Evolutionary conservation across 75 land plant genomes (phyloP), one percentile per base, ranked within the genome.

Genomic region (Selaginella tamariscina): DNA sequence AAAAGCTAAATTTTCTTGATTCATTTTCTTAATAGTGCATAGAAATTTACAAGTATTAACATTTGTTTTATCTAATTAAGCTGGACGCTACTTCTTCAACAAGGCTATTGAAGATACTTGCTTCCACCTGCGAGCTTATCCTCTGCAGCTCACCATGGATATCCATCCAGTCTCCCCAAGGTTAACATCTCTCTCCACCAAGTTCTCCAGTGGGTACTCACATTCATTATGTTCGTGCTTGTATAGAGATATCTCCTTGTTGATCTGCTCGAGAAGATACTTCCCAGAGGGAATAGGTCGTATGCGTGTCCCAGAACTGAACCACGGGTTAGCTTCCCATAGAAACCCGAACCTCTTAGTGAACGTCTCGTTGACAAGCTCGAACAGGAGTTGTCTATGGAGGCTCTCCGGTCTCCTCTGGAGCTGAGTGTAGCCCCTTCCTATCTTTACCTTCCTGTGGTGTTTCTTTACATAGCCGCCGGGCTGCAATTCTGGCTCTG

Each of bases 351-450:
- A 39, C 49, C 15, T 74, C 63, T 79, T 74, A 29, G 65, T 1
- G 27, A 91, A 78, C 32, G 78, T 77, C 70, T 91, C 84, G 75
- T 83, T 77, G 33, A 82, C 69, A 32, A 73, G 76, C 54, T 91
- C 86, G 70, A 91, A 91, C 30, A 91, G 81, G 29, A 87, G 81
- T 24, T 70, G 84, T 31, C 77, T 73, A 44, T 39, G 49, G 11
- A 39, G 15, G 11, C 11, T 39, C 49, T 39, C 49, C 49, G 49
- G 49, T 5, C 49, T 5, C 15, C 49, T 39, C 15, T 39, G 49
- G 5, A 39, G 11, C 49, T 39, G 49, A 15, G 49, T 84, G 33
- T 18, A 32, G 29, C 22, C 0, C 1, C n/a, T 31, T 21, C 31
- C 55, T 0, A 24, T 29, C n/a, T 23, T 39, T 2, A 24, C 1